Base-by-base conservation (phyloP, 352 stramenopile genomes). In the Pythium myriotylum region DNA sequence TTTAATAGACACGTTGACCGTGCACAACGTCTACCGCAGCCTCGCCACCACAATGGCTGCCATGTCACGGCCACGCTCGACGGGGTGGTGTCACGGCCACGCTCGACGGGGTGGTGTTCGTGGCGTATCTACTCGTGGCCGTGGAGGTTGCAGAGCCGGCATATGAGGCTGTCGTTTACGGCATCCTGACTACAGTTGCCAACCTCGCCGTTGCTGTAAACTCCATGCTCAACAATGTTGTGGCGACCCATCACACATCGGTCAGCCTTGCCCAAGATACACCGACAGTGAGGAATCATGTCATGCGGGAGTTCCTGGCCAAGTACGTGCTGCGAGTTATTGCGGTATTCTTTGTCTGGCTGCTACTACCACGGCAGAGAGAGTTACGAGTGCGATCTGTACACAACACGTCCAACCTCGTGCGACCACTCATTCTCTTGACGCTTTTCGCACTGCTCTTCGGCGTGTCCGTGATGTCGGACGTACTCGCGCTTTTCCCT, bases 321-420 rank as follows among this genome's bases (percentile, higher is more conserved):
- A 33, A 53, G 27, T 54, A 57, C 22, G 56, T 4, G 1, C 29
- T 58, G 3, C 37, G 26, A 13, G 13, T 65, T 1, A 35, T 59
- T 24, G 8, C 57, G 9, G 16, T 53, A 33, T 6, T 62, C 1
- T 1, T 57, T 40, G 23, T 39, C 33, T 16, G 65, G 8, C 13
- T 14, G n/a, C 32, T 70, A 9, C 33, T 70, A 16, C 63, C 63
- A 1, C 55, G 29, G 3, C 56, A 70, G 40, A 70, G n/a, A n/a
- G n/a, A n/a, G n/a, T n/a, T n/a, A n/a, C n/a, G n/a, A 70, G 37
- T 42, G 59, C 16, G 46, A 66, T 20, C 12, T 62, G 24, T 4
- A 27, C 9, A 35, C 1, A 54, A 54, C 17, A 27, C 14, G 3
- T 17, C 47, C 13, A 68, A 24, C 52, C n/a, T 57, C 2, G 22